Percentiles rank a stretch among this genome's conserved stretches.
Conservation (phyloP, 164 flowering plant species). For the Nymphaea colorata region DNA sequence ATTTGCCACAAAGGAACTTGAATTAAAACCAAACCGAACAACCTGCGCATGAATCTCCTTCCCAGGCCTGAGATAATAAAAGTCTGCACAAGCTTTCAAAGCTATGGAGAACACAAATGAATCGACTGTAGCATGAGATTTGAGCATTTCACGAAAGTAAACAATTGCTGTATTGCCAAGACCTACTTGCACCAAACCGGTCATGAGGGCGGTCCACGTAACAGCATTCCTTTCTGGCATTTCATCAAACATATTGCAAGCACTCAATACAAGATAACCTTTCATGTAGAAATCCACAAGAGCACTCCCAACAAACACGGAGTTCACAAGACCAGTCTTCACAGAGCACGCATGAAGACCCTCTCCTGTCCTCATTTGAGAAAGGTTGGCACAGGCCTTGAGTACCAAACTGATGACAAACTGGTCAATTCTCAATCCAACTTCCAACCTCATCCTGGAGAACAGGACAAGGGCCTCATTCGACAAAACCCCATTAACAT, state of each 20-base stretch:
- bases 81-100: slow-evolving; percentile 73
- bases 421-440: slow-evolving; percentile 33
- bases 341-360: slow-evolving; percentile 52
- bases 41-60: slow-evolving; percentile 52
- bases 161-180: slow-evolving; percentile 27
- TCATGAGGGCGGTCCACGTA: slow-evolving; percentile 76
- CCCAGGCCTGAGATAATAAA: slow-evolving; percentile 33
- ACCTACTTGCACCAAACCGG: slow-evolving; percentile 64
- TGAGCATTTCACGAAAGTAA: slow-evolving; percentile 54
- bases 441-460: slow-evolving; percentile 35
- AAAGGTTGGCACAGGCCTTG: slow-evolving; percentile 58
- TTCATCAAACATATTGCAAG: slow-evolving; percentile 53
- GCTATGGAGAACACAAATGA: slow-evolving; percentile 60
- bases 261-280: slow-evolving; percentile 22
- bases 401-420: slow-evolving; percentile 51
- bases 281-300: slow-evolving; percentile 69
- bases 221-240: slow-evolving; percentile 73
- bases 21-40: slow-evolving; percentile 46
- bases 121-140: slow-evolving; percentile 42
- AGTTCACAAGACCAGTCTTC: slow-evolving; percentile 47
- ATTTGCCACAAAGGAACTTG: slow-evolving; percentile 49
- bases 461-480: slow-evolving; percentile 49
- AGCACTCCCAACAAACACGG: slow-evolving; percentile 82
- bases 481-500: slow-evolving; percentile 29
- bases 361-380: slow-evolving; percentile 29